These are phyloP conservation scores for Lentinula edodes DNA, from an alignment of 768 basidiomycete genomes.

Conservation along the genomic window DNA sequence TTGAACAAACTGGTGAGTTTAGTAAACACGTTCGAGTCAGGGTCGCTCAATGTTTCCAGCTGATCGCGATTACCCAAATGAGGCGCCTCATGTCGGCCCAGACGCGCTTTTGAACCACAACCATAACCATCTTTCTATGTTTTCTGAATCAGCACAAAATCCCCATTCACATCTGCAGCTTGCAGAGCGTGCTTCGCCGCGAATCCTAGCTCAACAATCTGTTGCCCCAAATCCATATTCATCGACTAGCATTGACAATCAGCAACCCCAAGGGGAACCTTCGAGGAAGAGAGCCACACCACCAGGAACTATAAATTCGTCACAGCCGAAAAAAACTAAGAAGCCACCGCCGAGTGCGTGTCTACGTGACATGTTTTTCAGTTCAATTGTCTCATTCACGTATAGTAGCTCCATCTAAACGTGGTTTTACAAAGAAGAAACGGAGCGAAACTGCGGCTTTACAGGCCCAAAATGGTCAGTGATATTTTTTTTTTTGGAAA, in stretches of 20 bases:
- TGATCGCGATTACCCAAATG: slow-evolving; percentile 3
- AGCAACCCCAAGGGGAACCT: not conserved
- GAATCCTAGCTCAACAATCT: not conserved
- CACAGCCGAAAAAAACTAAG: not conserved
- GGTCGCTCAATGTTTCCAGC: not conserved
- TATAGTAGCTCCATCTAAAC: slow-evolving; percentile 37
- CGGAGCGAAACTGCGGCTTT: slow-evolving; percentile 65
- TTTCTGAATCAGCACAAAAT: not conserved
- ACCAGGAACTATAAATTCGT: not conserved
- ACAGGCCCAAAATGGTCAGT: slow-evolving; percentile 57
- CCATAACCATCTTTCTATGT: not conserved
- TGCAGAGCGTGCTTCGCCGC: not conserved
- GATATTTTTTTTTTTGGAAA: not conserved
- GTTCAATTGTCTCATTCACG: not conserved
- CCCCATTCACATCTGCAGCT: not conserved
- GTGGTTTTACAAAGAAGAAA: slow-evolving; percentile 69
- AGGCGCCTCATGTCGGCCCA: not conserved
- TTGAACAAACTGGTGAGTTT: not conserved
- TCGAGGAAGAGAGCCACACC: not conserved
- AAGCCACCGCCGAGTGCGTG: not conserved
- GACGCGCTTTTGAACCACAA: not conserved
- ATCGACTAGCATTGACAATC: not conserved
- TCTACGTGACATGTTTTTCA: not conserved
- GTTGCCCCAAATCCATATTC: not conserved
- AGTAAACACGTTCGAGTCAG: not conserved